Evolutionary conservation across 768 basidiomycete species (phyloP), one percentile per base, ranked within the genome.

Genomic region (Leccinum aurantiacum): DNA sequence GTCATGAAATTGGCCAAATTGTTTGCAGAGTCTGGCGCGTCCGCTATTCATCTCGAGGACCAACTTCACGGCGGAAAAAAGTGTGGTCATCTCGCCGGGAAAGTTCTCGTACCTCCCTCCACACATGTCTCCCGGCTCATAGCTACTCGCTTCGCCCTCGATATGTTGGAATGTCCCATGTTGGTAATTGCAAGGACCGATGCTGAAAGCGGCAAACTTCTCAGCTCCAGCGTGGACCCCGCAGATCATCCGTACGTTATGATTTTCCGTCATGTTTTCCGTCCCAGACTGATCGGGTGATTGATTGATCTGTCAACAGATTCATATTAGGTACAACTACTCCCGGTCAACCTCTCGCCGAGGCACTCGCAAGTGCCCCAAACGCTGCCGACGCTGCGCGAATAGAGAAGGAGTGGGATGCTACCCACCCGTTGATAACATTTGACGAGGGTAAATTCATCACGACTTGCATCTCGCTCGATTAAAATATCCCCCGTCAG

Each of bases 41-140:
- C 95, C 9, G 95, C 83, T 15, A 90, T 98, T 53, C 95, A 98
- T 73, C 74, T 97, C 22, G 95, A 98, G 71, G 95, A 98, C 74
- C 93, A 96, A 71, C 80, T 96, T 7, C 92, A 95, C 63, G 95
- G 95, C 31, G 92, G 92, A 27, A 97, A 97, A 78, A 95, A 97
- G 84, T 93, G 93, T 71, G 92, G 93, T 27, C 93, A 95, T 78
- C 80, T 95, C 68, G 89, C 88, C 14, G 94, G 94, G 55, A 96
- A 97, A 74, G 93, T 96, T 25, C 82, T 98, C 57, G 95, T 97
- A 3, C 95, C 95, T 13, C 86, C 90, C 10, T 90, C 90, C 17
- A 89, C 92, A 14, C 94, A 95, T 68, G 78, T 92, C 61, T 89
- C 90, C 22, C 86, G 95, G 27, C 84, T 98, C 54, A 78, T 93